Evolutionary conservation across 129 eudicot genomes (phyloP).

Genomic region (carrot (Daucus carota)): DNA sequence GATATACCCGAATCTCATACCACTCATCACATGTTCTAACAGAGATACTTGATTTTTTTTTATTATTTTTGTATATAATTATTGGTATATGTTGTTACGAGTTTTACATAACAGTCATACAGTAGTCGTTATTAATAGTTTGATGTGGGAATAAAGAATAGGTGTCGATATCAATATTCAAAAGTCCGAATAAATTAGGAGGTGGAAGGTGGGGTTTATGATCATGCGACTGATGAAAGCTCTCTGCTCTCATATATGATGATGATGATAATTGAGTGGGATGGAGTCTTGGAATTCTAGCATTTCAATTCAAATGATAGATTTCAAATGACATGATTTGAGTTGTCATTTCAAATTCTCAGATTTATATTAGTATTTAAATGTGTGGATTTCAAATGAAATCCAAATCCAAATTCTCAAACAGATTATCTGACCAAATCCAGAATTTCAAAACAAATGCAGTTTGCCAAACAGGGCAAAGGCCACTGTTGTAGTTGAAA

Average conservation of each 20-base stretch:
- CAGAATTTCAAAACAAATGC: no score
- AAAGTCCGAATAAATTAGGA: conserved; percentile 19
- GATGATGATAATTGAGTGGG: neutral
- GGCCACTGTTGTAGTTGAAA: neutral
- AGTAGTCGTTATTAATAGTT: neutral
- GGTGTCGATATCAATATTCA: neutral
- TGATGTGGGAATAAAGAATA: no score
- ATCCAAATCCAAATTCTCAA: no score
- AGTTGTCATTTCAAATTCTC: no score
- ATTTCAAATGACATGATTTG: no score
- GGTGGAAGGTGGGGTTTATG: conserved; percentile 21
- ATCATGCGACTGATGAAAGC: neutral
- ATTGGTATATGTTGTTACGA: no score
- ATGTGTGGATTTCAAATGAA: no score
- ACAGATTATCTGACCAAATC: no score
- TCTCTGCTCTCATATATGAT: neutral
- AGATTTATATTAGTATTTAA: no score
- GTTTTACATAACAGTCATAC: neutral
- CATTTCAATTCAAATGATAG: no score
- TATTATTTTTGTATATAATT: neutral
- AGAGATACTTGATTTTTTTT: neutral
- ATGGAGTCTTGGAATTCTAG: neutral
- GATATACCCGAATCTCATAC: neutral
- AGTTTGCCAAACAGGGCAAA: no score
- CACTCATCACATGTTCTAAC: neutral